phyloP scores from a whole-genome alignment of 768 basidiomycete genomes.

The Coprinopsis marcescibilis region DNA sequence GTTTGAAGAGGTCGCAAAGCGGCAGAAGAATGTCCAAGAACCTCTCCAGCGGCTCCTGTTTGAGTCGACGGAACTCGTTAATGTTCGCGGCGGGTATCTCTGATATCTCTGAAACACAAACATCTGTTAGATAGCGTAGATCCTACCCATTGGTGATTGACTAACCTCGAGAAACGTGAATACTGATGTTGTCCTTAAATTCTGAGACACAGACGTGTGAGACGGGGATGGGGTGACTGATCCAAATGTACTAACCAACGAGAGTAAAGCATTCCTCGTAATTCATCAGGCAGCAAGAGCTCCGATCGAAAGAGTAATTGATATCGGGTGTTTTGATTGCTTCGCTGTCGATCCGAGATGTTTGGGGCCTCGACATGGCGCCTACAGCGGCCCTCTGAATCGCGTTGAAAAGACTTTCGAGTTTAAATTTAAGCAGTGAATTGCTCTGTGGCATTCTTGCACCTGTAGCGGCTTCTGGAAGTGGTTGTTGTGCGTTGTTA shows the following conservation, averaged over 20 bases:
- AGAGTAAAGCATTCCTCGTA: constrained; percentile 51
- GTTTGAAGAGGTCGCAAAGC: constrained; percentile 66
- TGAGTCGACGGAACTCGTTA: constrained; percentile 41
- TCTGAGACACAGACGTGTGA: constrained; percentile 30
- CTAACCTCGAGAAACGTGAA: constrained; percentile 61
- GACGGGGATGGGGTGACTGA: not conserved
- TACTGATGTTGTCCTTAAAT: constrained; percentile 53
- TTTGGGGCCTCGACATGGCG: constrained; percentile 61
- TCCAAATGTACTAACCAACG: constrained; percentile 40
- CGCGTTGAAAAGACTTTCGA: too few relatives aligned
- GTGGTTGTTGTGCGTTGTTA: too few relatives aligned
- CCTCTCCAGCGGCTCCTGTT: constrained; percentile 55
- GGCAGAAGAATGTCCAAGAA: constrained; percentile 68
- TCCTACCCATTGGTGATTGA: too few relatives aligned
- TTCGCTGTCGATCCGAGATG: constrained; percentile 56
- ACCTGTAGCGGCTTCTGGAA: too few relatives aligned
- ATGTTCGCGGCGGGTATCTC: constrained; percentile 46
- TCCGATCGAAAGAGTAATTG: constrained; percentile 70
- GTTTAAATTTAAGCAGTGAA: too few relatives aligned
- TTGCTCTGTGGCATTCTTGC: too few relatives aligned
- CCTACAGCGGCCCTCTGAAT: constrained; percentile 68
- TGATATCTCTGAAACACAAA: too few relatives aligned
- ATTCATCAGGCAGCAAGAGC: constrained; percentile 77
- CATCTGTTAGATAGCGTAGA: too few relatives aligned
- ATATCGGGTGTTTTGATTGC: constrained; percentile 69